These are phyloP conservation scores for Fonsecaea multimorphosa DNA, from an alignment of 2,329 filamentous ascomycete species.

Conservation along the genomic window DNA sequence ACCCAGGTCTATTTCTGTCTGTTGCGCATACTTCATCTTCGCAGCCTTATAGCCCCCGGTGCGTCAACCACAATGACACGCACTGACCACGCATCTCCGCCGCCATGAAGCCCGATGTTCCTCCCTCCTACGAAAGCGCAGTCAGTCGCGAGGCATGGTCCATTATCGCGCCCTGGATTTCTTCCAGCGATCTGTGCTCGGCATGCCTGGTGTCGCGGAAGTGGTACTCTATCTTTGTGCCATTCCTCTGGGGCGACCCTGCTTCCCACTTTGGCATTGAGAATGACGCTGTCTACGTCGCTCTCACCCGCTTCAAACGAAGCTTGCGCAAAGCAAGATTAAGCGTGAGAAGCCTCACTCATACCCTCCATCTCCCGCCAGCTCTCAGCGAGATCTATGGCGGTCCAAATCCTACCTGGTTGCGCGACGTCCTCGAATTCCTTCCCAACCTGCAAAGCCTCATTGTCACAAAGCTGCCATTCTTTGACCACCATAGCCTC, in stretches of 20 bases:
- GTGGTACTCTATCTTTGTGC: conserved; percentile 66
- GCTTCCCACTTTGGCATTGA: conserved; percentile 63
- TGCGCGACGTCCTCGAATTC: conserved; percentile 63
- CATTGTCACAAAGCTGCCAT: conserved; percentile 64
- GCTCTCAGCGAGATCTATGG: conserved; percentile 67
- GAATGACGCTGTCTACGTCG: conserved; percentile 67
- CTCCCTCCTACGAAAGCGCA: conserved; percentile 66
- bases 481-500: conserved; percentile 67
- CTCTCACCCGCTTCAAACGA: conserved; percentile 64
- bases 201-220: conserved; percentile 61
- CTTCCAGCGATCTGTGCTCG: conserved; percentile 62
- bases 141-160: conserved; percentile 62
- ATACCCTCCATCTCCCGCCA: conserved; percentile 66
- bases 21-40: not conserved
- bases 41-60: not conserved
- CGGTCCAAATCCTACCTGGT: conserved; percentile 64
- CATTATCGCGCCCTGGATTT: conserved; percentile 63
- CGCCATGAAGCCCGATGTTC: conserved; percentile 49
- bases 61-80: conserved; percentile 22
- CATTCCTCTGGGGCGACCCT: conserved; percentile 67
- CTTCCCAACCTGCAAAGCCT: conserved; percentile 65
- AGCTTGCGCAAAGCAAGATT: conserved; percentile 61
- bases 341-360: conserved; percentile 61
- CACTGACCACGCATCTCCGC: conserved; percentile 2
- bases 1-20: conserved; percentile 1